Base-by-base conservation (phyloP, 78 protist genomes). In the Speleostelium caveatum region DNA sequence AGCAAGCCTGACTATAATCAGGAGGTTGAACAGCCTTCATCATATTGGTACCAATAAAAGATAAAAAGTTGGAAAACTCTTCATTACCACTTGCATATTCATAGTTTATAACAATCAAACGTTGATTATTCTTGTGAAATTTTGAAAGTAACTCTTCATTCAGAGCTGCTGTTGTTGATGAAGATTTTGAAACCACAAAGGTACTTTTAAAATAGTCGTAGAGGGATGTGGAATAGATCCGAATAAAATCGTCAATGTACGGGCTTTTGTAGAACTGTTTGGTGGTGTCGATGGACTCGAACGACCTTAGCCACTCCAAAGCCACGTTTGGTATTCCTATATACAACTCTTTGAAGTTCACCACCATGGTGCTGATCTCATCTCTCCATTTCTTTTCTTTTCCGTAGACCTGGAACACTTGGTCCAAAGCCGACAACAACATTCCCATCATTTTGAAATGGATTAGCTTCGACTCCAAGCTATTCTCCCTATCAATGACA, bases 361-460 rank as follows among this genome's bases (percentile, higher is more conserved):
- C 26, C 17, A 72, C 26, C 22, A 63, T 51, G 16, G 60, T 10
- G 6, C n/a, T 45, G 10, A 45, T 45, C 53, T 45, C 53, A 6
- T 45, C n/a, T 45, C 10, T 45, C 53, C 53, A 45, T 45, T 10
- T 45, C 10, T 45, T 45, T 10, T 45, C 53, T 14, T 10, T 6
- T 14, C 10, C 6, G 17, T 58, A 58, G 7, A 58, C 7, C 4
- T 6, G 30, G 10, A 58, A 5, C 4, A 58, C 4, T 22, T 16
- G 7, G 26, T 58, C 63, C 7, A 58, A 14, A 58, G 26, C 7
- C 7, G 30, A 6, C 26, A 58, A 19, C 7, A 17, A n/a, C 33
- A n/a, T 14, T 19, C 78, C 78, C 10, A 72, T n/a, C 3, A 72
- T 26, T 51, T 72, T 72, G 17, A 72, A 51, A 53, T 53, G 32